Conservation (phyloP, 805 yeast genomes). For the Naumovozyma baii region DNA sequence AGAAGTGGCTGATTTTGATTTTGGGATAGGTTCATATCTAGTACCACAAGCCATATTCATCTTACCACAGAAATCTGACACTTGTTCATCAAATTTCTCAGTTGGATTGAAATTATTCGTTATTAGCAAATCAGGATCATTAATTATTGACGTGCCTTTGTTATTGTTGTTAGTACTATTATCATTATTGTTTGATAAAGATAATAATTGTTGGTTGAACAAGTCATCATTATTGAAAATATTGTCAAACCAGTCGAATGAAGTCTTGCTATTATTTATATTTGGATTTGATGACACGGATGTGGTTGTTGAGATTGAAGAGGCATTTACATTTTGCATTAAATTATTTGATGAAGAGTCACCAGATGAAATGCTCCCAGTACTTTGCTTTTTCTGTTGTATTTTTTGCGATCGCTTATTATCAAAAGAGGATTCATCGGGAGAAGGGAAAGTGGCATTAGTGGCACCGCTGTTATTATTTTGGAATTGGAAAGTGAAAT, state of each 20-base stretch:
- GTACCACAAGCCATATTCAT: slow-evolving; percentile 80
- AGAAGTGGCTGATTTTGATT: slow-evolving; percentile 1
- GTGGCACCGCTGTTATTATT: slow-evolving; percentile 26
- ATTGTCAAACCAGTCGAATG: slow-evolving; percentile 7
- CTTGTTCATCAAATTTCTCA: slow-evolving; percentile 55
- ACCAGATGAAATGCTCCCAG: neutral
- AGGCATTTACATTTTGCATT: neutral
- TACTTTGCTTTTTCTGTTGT: neutral
- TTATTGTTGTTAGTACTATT: slow-evolving; percentile 11
- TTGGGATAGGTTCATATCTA: slow-evolving; percentile 56
- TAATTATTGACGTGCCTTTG: neutral
- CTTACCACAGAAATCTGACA: slow-evolving; percentile 64
- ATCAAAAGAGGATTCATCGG: slow-evolving; percentile 4
- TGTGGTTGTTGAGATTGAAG: neutral
- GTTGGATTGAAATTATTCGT: slow-evolving; percentile 30
- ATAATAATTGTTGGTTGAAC: slow-evolving; percentile 6
- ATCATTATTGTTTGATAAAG: slow-evolving; percentile 4
- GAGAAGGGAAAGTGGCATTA: slow-evolving; percentile 4
- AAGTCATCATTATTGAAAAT: slow-evolving; percentile 15
- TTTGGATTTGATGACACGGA: neutral
- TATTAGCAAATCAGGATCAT: slow-evolving; percentile 11
- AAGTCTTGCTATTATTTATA: neutral
- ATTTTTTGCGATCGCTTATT: neutral
- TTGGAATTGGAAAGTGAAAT: slow-evolving; percentile 47
- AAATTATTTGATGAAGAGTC: neutral